Evolutionary conservation across 176 grass and related monocot genomes (phyloP).

Genomic region (Carex cristatella): DNA sequence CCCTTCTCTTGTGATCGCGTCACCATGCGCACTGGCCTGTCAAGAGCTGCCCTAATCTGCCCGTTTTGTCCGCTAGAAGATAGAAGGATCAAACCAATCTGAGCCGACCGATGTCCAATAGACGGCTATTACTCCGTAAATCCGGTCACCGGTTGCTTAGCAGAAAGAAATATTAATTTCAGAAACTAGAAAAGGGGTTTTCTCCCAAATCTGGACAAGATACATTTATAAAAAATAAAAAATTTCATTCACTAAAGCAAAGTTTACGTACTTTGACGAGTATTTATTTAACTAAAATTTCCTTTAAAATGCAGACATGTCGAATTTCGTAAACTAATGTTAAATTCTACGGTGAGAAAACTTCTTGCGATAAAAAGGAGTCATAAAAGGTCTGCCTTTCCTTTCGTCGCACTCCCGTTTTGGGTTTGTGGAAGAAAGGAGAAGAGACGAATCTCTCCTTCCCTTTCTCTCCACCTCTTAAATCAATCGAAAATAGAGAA

Average conservation of each 20-base stretch:
- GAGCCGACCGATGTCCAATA: background rate
- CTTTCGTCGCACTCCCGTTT: background rate
- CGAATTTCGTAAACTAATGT: background rate
- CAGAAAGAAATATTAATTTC: background rate
- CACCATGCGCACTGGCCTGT: background rate
- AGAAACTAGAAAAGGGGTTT: background rate
- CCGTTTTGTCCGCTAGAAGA: background rate
- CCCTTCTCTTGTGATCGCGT: background rate
- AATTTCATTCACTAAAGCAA: background rate
- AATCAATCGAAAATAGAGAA: background rate
- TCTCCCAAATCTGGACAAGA: background rate
- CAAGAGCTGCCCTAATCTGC: background rate
- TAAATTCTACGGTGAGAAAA: background rate
- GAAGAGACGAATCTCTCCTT: slow-evolving; percentile 22
- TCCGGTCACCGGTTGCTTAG: background rate
- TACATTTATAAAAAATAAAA: background rate
- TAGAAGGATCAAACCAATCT: background rate
- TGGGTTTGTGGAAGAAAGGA: slow-evolving; percentile 22
- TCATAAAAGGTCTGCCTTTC: background rate
- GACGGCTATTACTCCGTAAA: background rate
- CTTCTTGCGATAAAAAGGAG: background rate
- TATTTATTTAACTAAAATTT: background rate
- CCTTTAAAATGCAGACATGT: background rate
- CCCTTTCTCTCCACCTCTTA: slow-evolving; percentile 6
- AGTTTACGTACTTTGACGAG: background rate